Evolutionary conservation across 306 rosid genomes (phyloP).

Genomic region (Luffa aegyptiaca): DNA sequence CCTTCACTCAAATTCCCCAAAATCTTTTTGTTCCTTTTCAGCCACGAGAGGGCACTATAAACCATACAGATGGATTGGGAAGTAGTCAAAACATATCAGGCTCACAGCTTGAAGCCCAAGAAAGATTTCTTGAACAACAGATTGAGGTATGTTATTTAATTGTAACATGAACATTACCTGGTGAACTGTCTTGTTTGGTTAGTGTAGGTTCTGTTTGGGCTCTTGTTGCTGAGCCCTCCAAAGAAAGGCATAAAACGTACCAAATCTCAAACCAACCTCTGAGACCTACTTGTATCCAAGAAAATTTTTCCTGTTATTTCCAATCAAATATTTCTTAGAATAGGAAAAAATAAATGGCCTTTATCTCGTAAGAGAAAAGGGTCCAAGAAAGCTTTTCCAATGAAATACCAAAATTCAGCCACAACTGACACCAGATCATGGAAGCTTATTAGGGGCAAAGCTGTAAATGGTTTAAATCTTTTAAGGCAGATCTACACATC

Average conservation of each 20-base stretch:
- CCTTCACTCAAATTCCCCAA: slow-evolving; percentile 35
- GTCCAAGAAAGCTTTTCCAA: not conserved
- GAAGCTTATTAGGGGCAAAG: not conserved
- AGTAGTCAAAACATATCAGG: slow-evolving; percentile 28
- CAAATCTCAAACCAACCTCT: not conserved
- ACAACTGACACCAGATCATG: not conserved
- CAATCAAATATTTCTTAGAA: not conserved
- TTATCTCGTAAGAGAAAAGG: not conserved
- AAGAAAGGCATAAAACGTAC: not conserved
- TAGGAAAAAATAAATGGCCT: not conserved
- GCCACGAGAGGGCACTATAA: slow-evolving; percentile 18
- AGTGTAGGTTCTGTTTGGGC: not conserved
- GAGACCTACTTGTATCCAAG: not conserved
- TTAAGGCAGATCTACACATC: not conserved
- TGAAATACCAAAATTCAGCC: not conserved
- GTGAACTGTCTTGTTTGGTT: not conserved
- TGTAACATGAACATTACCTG: not conserved
- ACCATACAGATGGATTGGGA: slow-evolving; percentile 31
- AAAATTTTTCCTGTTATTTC: not conserved
- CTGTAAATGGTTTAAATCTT: not conserved
- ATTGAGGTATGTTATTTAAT: slow-evolving; percentile 45
- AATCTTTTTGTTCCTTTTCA: slow-evolving; percentile 37
- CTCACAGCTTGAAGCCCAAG: slow-evolving; percentile 50
- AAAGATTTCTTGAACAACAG: slow-evolving; percentile 41
- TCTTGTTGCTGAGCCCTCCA: not conserved